Evolutionary conservation across 2,329 filamentous ascomycete genomes (phyloP).

Genomic region (Orbilia quercus): DNA sequence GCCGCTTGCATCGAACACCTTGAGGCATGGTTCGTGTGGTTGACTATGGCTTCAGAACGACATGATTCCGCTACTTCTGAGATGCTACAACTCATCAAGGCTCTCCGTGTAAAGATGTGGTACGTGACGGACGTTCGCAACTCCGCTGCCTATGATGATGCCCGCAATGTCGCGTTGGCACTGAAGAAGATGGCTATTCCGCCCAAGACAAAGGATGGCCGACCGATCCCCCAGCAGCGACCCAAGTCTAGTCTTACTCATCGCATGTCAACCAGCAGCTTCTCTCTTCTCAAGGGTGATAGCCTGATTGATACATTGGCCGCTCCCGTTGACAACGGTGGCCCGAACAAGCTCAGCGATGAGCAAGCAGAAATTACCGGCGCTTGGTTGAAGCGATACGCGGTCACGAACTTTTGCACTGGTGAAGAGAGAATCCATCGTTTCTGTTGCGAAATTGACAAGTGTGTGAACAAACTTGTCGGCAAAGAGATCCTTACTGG

Average conservation of each 20-base stretch:
- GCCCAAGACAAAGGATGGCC: slow-evolving; percentile 63
- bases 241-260: slow-evolving; percentile 58
- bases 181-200: slow-evolving; percentile 88
- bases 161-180: slow-evolving; percentile 84
- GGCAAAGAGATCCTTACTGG: slow-evolving; percentile 84
- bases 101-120: slow-evolving; percentile 97
- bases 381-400: slow-evolving; percentile 82
- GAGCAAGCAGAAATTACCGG: slow-evolving; percentile 88
- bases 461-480: slow-evolving; percentile 84
- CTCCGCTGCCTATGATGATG: slow-evolving; percentile 87
- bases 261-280: slow-evolving; percentile 60
- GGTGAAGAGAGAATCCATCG: slow-evolving; percentile 95
- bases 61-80: slow-evolving; percentile 78
- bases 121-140: slow-evolving; percentile 94
- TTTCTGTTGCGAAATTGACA: slow-evolving; percentile 89
- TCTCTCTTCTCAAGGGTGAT: slow-evolving; percentile 60
- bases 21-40: slow-evolving; percentile 82
- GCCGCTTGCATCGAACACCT: slow-evolving; percentile 80
- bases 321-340: slow-evolving; percentile 82
- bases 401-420: slow-evolving; percentile 91
- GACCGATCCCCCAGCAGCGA: slow-evolving; percentile 54
- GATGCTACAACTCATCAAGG: slow-evolving; percentile 78
- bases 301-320: slow-evolving; percentile 82
- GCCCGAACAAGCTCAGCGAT: slow-evolving; percentile 94
- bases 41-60: slow-evolving; percentile 83